Conservation (phyloP, 306 rosid genomes). For the Comarum palustre region DNA sequence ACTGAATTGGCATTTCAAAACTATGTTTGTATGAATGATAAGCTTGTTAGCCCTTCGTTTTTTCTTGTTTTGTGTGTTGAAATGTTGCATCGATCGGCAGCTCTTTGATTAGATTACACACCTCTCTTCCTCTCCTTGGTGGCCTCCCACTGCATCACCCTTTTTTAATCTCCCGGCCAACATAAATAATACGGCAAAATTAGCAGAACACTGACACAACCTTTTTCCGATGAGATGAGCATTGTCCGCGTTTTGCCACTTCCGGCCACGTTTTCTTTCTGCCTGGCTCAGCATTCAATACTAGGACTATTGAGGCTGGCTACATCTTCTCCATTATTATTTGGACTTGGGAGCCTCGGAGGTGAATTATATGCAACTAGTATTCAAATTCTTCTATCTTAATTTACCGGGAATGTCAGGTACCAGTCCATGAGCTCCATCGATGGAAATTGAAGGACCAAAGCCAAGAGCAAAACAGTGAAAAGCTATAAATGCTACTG, state of each 20-base stretch:
- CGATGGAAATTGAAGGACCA: not conserved
- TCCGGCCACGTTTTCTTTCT: constrained; percentile 22
- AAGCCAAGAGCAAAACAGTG: not conserved
- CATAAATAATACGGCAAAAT: not conserved
- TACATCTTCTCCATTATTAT: not conserved
- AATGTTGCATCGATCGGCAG: not conserved
- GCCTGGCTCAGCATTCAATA: not conserved
- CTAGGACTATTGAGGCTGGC: not conserved
- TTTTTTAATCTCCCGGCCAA: not conserved
- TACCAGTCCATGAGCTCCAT: not conserved
- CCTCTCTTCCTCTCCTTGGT: not conserved
- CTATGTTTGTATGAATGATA: not conserved
- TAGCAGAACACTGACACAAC: constrained; percentile 31
- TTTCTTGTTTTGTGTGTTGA: not conserved
- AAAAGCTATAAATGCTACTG: constrained; percentile 21
- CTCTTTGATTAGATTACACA: not conserved
- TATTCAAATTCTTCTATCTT: not conserved
- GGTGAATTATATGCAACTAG: not conserved
- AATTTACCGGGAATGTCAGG: not conserved
- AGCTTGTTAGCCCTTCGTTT: not conserved
- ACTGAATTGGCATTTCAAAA: not conserved
- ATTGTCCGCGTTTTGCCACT: constrained; percentile 22
- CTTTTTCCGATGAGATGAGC: constrained; percentile 16
- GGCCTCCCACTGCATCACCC: too few relatives aligned
- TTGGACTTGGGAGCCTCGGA: not conserved